Conservation (phyloP, 1,284 basidiomycete genomes). For the Golubevia sp. region DNA sequence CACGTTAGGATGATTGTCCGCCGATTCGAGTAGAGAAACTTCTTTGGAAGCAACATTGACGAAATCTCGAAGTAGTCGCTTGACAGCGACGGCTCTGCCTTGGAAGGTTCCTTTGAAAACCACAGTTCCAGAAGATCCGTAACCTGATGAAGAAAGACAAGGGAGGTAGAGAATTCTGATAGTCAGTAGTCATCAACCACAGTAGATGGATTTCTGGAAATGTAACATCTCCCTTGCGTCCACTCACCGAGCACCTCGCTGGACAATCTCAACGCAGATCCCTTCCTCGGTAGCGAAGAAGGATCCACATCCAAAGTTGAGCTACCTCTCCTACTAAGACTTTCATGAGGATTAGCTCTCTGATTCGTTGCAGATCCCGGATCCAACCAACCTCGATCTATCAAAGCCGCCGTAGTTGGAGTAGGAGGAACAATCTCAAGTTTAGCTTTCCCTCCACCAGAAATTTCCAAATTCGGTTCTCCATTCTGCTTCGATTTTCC, state of each 20-base stretch:
- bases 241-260: conserved; percentile 47
- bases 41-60: conserved; percentile 92
- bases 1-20: conserved; percentile 95
- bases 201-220: background rate
- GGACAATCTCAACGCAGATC: conserved; percentile 36
- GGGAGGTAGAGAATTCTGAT: background rate
- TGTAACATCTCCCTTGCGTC: background rate
- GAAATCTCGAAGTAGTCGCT: conserved; percentile 91
- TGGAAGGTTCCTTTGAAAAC: conserved; percentile 92
- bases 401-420: background rate
- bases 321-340: background rate
- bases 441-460: background rate
- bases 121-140: conserved; percentile 94
- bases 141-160: conserved; percentile 68
- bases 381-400: background rate
- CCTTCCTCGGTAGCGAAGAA: background rate
- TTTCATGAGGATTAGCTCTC: background rate
- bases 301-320: background rate
- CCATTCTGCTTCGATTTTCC: conserved; percentile 63
- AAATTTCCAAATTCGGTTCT: conserved; percentile 34
- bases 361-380: background rate
- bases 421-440: background rate
- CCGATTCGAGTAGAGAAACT: conserved; percentile 86
- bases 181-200: background rate
- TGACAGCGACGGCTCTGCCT: conserved; percentile 93